A percentile compares a stretch with the other conserved stretches of the same genome.
These are phyloP conservation scores for Artemisia annua DNA, from an alignment of 129 eudicot genomes.

Conservation along the genomic window DNA sequence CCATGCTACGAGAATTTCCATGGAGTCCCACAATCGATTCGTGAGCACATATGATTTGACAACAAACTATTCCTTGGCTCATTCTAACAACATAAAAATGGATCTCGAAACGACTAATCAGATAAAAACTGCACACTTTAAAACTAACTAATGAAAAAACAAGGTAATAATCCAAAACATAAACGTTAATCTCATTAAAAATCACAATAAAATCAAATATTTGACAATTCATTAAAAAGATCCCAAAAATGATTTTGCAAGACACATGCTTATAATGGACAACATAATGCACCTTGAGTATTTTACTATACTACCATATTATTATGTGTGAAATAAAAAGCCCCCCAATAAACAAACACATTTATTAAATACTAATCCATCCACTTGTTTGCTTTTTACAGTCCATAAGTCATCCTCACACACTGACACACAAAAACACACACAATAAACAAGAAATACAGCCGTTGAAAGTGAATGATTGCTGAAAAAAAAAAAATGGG, in stretches of 20 bases:
- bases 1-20: too few relatives aligned
- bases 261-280: constrained; percentile 33
- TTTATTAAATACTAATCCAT: constrained; percentile 23
- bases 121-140: too few relatives aligned
- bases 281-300: constrained; percentile 27
- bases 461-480: constrained; percentile 28
- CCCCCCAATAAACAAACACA: constrained; percentile 28
- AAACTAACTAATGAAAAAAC: too few relatives aligned
- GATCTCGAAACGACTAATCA: too few relatives aligned
- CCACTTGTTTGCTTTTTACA: constrained; percentile 36
- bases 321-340: constrained; percentile 24
- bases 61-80: too few relatives aligned
- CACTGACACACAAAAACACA: background rate
- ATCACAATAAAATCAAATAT: background rate
- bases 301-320: constrained; percentile 1
- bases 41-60: too few relatives aligned
- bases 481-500: constrained; percentile 26
- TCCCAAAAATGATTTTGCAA: constrained; percentile 14
- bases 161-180: too few relatives aligned
- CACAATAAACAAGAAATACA: constrained; percentile 17
- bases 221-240: background rate
- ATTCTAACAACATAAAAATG: too few relatives aligned
- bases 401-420: constrained; percentile 39
- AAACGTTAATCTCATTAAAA: background rate
- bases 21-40: too few relatives aligned